A percentile compares a stretch with the other conserved stretches of the same genome.
Evolutionary conservation across 108 stramenopile species (phyloP).

Genomic region (Cyclostephanos tholiformis): DNA sequence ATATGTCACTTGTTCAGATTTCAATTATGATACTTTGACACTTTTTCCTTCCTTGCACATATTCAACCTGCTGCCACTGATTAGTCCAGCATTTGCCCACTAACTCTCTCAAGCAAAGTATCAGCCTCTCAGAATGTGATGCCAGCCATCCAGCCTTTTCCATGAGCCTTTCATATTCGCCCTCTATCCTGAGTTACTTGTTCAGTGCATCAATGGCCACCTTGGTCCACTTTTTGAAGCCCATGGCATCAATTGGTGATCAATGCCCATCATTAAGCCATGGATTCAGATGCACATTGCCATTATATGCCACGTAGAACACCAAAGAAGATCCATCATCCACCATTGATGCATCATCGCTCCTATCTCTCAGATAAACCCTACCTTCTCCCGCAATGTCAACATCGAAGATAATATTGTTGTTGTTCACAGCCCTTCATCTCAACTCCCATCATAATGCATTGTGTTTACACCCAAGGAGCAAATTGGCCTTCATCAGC

Average conservation of each 20-base stretch:
- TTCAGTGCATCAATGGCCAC: slow-evolving; percentile 20
- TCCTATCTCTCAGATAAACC: not conserved
- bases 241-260: slow-evolving; percentile 22
- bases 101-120: slow-evolving; percentile 32
- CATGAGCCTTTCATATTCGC: slow-evolving; percentile 33
- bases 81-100: slow-evolving; percentile 38
- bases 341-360: too few species aligned
- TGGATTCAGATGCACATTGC: slow-evolving; percentile 15
- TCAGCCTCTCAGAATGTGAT: slow-evolving; percentile 34
- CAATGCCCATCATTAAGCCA: not conserved
- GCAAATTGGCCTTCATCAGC: slow-evolving; percentile 12
- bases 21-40: not conserved
- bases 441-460: slow-evolving; percentile 30
- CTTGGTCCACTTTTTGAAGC: slow-evolving; percentile 27
- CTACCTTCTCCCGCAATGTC: too few species aligned
- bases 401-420: too few species aligned
- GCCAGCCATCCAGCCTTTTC: slow-evolving; percentile 42
- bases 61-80: not conserved
- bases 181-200: slow-evolving; percentile 22
- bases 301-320: slow-evolving; percentile 2
- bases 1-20: too few species aligned
- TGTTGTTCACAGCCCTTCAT: slow-evolving; percentile 25
- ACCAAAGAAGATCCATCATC: not conserved
- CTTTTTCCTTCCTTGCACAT: not conserved
- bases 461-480: slow-evolving; percentile 35